These are phyloP conservation scores for Talaromyces sp. DNA, from an alignment of 2,329 filamentous ascomycete species.

Conservation along the genomic window DNA sequence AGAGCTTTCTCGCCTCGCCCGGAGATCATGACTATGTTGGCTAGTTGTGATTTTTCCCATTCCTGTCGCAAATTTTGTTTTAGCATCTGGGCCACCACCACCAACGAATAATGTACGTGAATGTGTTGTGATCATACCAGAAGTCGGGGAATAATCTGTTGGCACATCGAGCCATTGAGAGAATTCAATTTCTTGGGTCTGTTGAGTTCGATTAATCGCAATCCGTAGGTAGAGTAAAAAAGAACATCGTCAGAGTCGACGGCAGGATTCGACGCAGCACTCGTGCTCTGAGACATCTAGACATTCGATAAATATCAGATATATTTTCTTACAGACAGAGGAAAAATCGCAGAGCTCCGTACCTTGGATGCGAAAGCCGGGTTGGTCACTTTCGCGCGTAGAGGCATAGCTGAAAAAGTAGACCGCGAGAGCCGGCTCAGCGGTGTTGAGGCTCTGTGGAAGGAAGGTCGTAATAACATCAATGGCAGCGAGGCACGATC, in stretches of 20 bases:
- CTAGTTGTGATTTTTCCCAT: constrained; percentile 92
- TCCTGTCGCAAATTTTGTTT: constrained; percentile 49
- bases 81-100: neutral
- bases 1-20: constrained; percentile 81
- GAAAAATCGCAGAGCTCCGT: constrained; percentile 14
- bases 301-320: neutral
- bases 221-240: constrained; percentile 82
- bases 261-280: constrained; percentile 26
- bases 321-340: neutral
- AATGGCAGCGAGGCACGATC: constrained; percentile 26
- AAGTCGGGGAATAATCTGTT: constrained; percentile 86
- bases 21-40: constrained; percentile 89
- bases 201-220: constrained; percentile 91
- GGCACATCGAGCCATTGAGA: constrained; percentile 88
- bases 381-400: constrained; percentile 70
- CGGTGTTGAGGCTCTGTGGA: constrained; percentile 39
- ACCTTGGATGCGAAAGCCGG: constrained; percentile 57
- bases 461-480: constrained; percentile 44
- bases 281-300: constrained; percentile 43
- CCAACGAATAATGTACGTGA: too few species aligned
- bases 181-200: constrained; percentile 88
- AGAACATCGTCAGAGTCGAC: constrained; percentile 88
- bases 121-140: constrained; percentile 41
- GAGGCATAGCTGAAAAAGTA: constrained; percentile 55
- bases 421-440: constrained; percentile 48